Evolutionary conservation across 768 basidiomycete genomes (phyloP).

Genomic region (Ramaria sp.): DNA sequence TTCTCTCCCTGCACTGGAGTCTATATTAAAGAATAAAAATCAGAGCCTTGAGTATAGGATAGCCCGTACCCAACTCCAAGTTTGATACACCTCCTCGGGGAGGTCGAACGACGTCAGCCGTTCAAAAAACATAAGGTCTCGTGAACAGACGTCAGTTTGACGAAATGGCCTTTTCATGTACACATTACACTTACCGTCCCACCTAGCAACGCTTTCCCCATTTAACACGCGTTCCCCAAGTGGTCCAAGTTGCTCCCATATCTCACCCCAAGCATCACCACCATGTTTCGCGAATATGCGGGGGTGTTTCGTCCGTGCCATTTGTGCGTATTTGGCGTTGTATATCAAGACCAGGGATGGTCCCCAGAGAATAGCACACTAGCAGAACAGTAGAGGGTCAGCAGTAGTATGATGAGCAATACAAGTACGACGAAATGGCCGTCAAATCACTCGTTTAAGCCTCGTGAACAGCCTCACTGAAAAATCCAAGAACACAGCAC

Average conservation of each 20-base stretch:
- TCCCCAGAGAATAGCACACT: conserved; percentile 17
- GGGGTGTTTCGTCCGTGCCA: conserved; percentile 16
- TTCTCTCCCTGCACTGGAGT: conserved; percentile 13
- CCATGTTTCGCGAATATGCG: conserved; percentile 15
- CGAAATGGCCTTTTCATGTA: not conserved
- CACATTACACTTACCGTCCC: conserved; percentile 13
- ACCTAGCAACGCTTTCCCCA: conserved; percentile 12
- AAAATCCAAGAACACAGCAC: not conserved
- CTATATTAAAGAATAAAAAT: conserved; percentile 1
- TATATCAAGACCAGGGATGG: conserved; percentile 13
- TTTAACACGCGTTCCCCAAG: conserved; percentile 10
- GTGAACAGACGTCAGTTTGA: not conserved
- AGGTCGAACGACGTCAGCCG: conserved; percentile 11
- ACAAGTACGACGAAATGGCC: not conserved
- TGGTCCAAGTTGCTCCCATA: conserved; percentile 17
- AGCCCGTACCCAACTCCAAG: conserved; percentile 16
- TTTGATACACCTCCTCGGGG: conserved; percentile 17
- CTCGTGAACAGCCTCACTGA: not conserved
- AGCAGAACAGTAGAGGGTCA: not conserved
- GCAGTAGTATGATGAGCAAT: not conserved
- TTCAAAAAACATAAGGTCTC: conserved; percentile 16
- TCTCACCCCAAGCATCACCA: conserved; percentile 16
- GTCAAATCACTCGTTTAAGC: not conserved
- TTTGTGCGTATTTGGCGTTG: conserved; percentile 17
- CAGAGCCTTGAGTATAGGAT: not conserved